Evolutionary conservation across 768 basidiomycete species (phyloP).

Genomic region (Tephrocybe sp.): DNA sequence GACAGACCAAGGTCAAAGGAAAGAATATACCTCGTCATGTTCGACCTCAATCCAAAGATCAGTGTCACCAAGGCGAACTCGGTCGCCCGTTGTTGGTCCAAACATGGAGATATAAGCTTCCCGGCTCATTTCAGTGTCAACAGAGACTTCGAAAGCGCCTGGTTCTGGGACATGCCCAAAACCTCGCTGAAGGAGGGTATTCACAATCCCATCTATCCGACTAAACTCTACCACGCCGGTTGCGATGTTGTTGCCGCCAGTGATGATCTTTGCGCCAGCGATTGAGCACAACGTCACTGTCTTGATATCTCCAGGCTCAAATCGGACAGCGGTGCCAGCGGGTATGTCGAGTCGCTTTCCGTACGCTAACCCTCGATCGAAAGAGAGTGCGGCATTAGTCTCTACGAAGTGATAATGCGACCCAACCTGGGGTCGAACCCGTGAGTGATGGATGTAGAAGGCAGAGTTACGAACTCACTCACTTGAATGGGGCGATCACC

Average conservation of each 20-base stretch:
- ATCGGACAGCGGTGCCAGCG: conserved; percentile 93
- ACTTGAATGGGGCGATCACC: conserved; percentile 95
- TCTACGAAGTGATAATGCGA: conserved; percentile 96
- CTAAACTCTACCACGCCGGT: conserved; percentile 46
- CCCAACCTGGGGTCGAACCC: conserved; percentile 57
- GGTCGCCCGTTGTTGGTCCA: conserved; percentile 91
- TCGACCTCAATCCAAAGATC: conserved; percentile 92
- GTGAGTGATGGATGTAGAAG: conserved; percentile 2
- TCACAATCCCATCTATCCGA: conserved; percentile 45
- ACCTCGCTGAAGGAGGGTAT: conserved; percentile 48
- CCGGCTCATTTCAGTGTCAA: conserved; percentile 57
- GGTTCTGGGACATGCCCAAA: conserved; percentile 75
- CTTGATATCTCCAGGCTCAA: conserved; percentile 91
- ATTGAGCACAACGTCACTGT: conserved; percentile 81
- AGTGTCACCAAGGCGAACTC: conserved; percentile 86
- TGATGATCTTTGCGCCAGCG: conserved; percentile 65
- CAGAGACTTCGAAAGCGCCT: conserved; percentile 46
- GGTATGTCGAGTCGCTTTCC: conserved; percentile 89
- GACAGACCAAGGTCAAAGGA: background rate
- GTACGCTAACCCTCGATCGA: conserved; percentile 80
- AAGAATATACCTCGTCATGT: conserved; percentile 58
- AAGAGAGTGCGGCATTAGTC: conserved; percentile 75
- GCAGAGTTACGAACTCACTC: conserved; percentile 10
- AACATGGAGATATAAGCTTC: conserved; percentile 90
- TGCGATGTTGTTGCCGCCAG: conserved; percentile 79